Evolutionary conservation across 163 green algal genomes (phyloP).

Genomic region (Picocystis sp.): DNA sequence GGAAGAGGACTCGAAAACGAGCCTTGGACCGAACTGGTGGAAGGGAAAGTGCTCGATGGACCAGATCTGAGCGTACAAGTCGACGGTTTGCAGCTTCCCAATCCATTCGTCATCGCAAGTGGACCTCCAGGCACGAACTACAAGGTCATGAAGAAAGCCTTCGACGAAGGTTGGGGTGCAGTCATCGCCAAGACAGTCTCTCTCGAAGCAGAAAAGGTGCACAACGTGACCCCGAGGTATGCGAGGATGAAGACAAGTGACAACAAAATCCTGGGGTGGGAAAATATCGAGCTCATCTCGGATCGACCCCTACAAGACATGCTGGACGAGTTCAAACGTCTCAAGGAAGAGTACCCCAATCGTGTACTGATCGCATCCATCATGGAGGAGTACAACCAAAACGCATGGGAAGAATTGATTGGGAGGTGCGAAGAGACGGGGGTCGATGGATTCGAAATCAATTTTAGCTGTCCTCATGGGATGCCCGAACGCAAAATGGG

Average conservation of each 20-base stretch:
- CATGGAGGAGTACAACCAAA: conserved; percentile 80
- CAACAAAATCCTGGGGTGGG: conserved; percentile 12
- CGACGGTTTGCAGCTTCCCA: conserved; percentile 80
- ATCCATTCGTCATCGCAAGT: conserved; percentile 93
- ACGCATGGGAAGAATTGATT: conserved; percentile 87
- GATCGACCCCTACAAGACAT: conserved; percentile 83
- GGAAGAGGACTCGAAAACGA: too few species aligned
- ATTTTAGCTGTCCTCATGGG: conserved; percentile 92
- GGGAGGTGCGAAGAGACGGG: conserved; percentile 60
- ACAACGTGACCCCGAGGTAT: conserved; percentile 91
- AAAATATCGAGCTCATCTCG: conserved; percentile 82
- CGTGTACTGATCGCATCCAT: conserved; percentile 84
- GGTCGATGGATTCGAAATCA: conserved; percentile 95
- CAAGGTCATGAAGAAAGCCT: conserved; percentile 59
- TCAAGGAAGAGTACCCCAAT: conserved; percentile 81
- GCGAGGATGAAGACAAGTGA: conserved; percentile 58
- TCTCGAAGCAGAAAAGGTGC: conserved; percentile 61
- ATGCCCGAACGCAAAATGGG: conserved; percentile 70
- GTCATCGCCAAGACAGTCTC: conserved; percentile 95
- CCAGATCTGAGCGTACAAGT: conserved; percentile 54
- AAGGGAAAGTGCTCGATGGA: conserved; percentile 22
- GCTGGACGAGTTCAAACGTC: conserved; percentile 68
- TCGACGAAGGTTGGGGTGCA: conserved; percentile 92
- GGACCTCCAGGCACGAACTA: conserved; percentile 74
- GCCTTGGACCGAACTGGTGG: background rate